Evolutionary conservation across 345 rosid genomes (phyloP), one percentile per base, ranked within the genome.

Genomic region (Microcos paniculata): DNA sequence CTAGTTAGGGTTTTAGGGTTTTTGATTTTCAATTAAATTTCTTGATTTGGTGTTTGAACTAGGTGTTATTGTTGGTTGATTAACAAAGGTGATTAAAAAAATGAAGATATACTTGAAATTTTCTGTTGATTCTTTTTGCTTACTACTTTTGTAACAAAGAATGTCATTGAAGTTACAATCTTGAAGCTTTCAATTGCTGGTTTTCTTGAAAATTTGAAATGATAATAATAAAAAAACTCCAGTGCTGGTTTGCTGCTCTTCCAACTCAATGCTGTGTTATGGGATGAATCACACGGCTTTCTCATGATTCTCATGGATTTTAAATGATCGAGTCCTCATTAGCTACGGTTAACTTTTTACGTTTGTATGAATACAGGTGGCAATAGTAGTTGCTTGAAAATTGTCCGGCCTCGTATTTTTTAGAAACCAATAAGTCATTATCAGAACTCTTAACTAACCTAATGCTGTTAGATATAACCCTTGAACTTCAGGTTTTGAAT

Each of bases 231-330:
- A 31, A 52, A 13, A 12, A 21, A 6, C n/a, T 30, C 51, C 30
- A 3, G 6, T 35, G 40, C 40, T 35, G 40, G 40, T 35, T n/a
- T n/a, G n/a, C n/a, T 33, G 62, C 31, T 19, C 8, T 42, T 21
- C 19, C 26, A 52, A 70, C 43, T 31, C 18, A 15, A 35, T 38
- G 23, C 9, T 52, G 51, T 55, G 53, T 71, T 55, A 23, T 71
- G 62, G 48, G 46, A 14, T 38, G 16, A 24, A 71, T 15, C 61
- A 53, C 62, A 51, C 35, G 63, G 4, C 53, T 71, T 71, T 52
- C 31, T 71, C 26, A 53, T 53, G 62, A 71, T 53, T 51, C 13
- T 53, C 74, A 51, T 13, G 46, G 33, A 45, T 55, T 71, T 38
- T 12, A 6, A 28, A 45, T 48, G 58, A 69, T 46, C 8, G 15